A percentile compares a stretch with the other conserved stretches of the same genome.
These are phyloP conservation scores for Prunus campanulata DNA, from an alignment of 306 rosid genomes.

Conservation along the genomic window DNA sequence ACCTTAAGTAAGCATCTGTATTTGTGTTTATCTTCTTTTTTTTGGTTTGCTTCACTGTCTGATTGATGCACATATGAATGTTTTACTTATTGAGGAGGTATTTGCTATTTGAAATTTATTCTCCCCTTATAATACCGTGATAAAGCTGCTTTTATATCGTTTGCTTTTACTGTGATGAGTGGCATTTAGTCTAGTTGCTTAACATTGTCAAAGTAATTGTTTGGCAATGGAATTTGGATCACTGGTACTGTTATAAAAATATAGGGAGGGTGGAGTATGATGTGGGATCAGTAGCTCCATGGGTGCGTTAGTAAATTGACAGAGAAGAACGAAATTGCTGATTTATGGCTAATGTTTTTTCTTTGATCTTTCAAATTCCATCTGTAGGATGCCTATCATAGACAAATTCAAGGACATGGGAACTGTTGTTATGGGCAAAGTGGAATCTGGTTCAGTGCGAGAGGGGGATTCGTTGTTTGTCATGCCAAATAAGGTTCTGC, in stretches of 20 bases:
- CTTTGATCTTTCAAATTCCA: slow-evolving; percentile 15
- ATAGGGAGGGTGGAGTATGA: background rate
- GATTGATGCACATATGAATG: background rate
- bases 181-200: background rate
- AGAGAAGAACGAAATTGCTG: background rate
- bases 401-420: slow-evolving; percentile 99
- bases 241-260: background rate
- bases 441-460: slow-evolving; percentile 77
- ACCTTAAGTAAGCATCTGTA: background rate
- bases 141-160: background rate
- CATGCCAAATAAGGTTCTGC: slow-evolving; percentile 92
- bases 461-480: slow-evolving; percentile 81
- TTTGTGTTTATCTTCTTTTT: background rate
- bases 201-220: background rate
- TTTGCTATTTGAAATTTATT: background rate
- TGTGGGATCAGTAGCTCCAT: background rate
- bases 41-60: background rate
- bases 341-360: background rate
- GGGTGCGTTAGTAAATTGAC: background rate
- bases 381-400: slow-evolving; percentile 80
- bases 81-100: background rate
- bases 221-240: background rate
- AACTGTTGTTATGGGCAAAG: slow-evolving; percentile 94
- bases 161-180: background rate
- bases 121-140: background rate